Base-by-base conservation (phyloP, 139 green algal species). In the Micractinium conductrix region DNA sequence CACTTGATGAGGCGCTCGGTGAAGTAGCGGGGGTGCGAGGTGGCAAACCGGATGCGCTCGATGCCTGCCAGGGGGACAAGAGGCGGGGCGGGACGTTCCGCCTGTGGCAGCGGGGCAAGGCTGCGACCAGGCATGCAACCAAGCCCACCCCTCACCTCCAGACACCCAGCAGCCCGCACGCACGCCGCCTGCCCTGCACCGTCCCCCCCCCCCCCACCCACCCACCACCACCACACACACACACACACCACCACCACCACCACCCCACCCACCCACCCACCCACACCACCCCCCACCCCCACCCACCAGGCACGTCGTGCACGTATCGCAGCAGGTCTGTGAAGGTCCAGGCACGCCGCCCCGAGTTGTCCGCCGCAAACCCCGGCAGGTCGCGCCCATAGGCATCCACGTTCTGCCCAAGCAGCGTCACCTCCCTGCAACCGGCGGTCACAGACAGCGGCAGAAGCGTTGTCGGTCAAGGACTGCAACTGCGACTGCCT, bases 401-500 rank as follows among this genome's bases (percentile, higher is more conserved):
- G 2, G 97, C 96, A 63, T 99, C 97, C 2, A 99, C 93, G 87
- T 99, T 99, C 89, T 99, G 83, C 9, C 95, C 95, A 78, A 99
- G 94, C 75, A 99, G 91, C 70, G 97, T 99, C 50, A 99, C 96
- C 92, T 99, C 97, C n/a, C n/a, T 62, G 53, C 53, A 16, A 16
- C 19, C 26, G 7, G 53, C 53, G 10, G 10, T 19, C 53, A 62
- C 24, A 21, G 53, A 22, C 53, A 62, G 53, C 53, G 26, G 53
- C 2, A 62, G 53, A n/a, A n/a, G n/a, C n/a, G n/a, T n/a, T n/a
- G n/a, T n/a, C n/a, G n/a, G n/a, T n/a, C n/a, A n/a, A n/a, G n/a
- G n/a, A n/a, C n/a, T n/a, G n/a, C n/a, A n/a, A n/a, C n/a, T n/a
- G n/a, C n/a, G n/a, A n/a, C n/a, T n/a, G n/a, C n/a, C n/a, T n/a